Base-by-base conservation (phyloP, 345 rosid species). In the Eucalyptus decipiens region DNA sequence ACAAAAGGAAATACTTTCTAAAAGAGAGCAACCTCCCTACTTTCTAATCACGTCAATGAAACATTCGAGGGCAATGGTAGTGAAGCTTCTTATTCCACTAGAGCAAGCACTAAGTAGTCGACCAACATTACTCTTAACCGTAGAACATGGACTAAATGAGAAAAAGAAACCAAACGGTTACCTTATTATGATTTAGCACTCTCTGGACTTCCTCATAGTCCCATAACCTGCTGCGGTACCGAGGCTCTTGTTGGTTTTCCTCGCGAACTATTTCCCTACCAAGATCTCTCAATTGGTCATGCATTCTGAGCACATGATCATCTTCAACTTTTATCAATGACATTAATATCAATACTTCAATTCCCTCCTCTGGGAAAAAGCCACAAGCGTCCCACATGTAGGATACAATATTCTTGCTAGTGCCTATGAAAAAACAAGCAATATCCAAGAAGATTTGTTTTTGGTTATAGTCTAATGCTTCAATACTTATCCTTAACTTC, bases 371-470 rank as follows among this genome's bases (percentile, higher is more conserved):
- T 0, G 80, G 80, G 7, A 1, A 34, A 32, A 69, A 34, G 6
- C 0, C 24, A 69, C 42, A 17, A 0, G 42, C 80, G 0, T 69
- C 80, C 80, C 80, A 69, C 80, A 69, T 34, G 7, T 69, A 69
- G 7, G 1, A 69, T 69, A 13, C 1, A 1, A 32, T 69, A 9
- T 0, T 34, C 0, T 3, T 69, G 4, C 9, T 4, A 0, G 1
- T 3, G 43, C 80, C 80, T 0, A 34, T 69, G 12, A 69, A 18
- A 69, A 69, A 3, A 4, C 43, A 69, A 1, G 80, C 80, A 0
- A 69, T 69, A 69, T 69, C 80, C 43, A 69, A 17, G 9, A 69
- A 69, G 0, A 69, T 32, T 34, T 69, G 43, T 34, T 69, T 9
- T 34, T 69, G 80, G 0, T 0, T 0, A 69, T 9, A 0, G 4